phyloP scores from a whole-genome alignment of 768 basidiomycete genomes.

The Pleurotus giganteus region DNA sequence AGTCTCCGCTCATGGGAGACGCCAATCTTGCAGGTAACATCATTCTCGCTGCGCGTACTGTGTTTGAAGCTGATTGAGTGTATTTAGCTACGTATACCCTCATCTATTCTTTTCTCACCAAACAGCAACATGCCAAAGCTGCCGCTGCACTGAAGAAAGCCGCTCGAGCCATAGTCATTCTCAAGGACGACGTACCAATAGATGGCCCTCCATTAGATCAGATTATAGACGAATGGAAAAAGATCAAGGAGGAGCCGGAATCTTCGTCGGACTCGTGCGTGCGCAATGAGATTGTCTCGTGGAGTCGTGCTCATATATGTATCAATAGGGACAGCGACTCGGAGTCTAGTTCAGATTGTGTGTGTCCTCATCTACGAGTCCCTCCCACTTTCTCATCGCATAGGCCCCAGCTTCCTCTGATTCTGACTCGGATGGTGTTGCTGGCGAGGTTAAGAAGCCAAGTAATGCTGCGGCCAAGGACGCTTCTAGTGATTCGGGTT shows the following conservation, averaged over 20 bases:
- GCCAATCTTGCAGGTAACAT: constrained; percentile 50
- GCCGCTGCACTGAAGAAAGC: constrained; percentile 76
- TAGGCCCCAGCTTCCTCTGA: constrained; percentile 7
- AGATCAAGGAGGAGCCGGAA: constrained; percentile 18
- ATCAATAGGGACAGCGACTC: constrained; percentile 25
- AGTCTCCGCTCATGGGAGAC: constrained; percentile 45
- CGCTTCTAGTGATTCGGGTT: constrained; percentile 21
- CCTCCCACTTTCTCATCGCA: not conserved
- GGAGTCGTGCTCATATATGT: constrained; percentile 15
- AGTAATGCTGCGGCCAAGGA: constrained; percentile 8
- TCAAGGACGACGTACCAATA: constrained; percentile 50
- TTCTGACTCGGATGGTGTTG: not conserved
- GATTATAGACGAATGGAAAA: constrained; percentile 67
- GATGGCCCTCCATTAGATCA: constrained; percentile 59
- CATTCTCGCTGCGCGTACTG: not conserved
- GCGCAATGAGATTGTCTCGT: not conserved
- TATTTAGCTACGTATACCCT: constrained; percentile 68
- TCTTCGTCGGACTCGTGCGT: constrained; percentile 11
- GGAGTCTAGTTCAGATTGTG: constrained; percentile 22
- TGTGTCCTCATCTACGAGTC: not conserved
- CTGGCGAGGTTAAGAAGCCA: not conserved
- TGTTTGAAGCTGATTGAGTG: constrained; percentile 8
- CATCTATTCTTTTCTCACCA: constrained; percentile 70
- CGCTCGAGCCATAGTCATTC: constrained; percentile 55
- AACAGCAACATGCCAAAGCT: constrained; percentile 64